Evolutionary conservation across 805 yeast genomes (phyloP), one percentile per base, ranked within the genome.

Genomic region (Cyberlindnera mrakii): DNA sequence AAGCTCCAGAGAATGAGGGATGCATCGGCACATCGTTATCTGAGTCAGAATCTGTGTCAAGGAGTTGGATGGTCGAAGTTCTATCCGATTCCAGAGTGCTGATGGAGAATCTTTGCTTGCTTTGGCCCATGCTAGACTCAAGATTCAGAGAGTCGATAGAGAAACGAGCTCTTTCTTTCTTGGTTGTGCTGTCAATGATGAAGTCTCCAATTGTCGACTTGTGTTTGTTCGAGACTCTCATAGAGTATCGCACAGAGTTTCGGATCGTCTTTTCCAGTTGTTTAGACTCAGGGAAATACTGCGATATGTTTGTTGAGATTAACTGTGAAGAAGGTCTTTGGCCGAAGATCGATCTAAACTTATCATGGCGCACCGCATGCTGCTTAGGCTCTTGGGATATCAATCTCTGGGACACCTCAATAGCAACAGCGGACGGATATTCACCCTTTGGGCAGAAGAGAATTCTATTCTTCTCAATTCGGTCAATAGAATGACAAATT

Each of bases 321-420:
- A 90, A 74, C 58, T 88, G 95, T 46, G 93, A 82, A 1, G 98
- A 90, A 6, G 99, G 99, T 56, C 99, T 72, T 61, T 87, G 96
- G 19, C 95, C 95, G 62, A 82, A 82, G 46, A 85, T 59, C 37
- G 65, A 60, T 42, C 72, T 62, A 44, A 58, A 57, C 31, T 58
- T 50, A 9, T 47, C 47, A 3, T 19, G 15, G 9, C 43, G 43
- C 4, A 41, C 31, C 6, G 27, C 18, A 15, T 3, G 25, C 29
- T 46, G 42, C 8, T 49, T 44, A 13, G 55, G 55, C 35, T 58
- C 62, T 43, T 44, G 43, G 30, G 60, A 45, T 8, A 54, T 50
- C 49, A 44, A 58, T 38, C 70, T 71, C 44, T 70, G 71, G 3
- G 85, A 80, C 0, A 76, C 71, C 30, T 73, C 74, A 5, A 81